Base-by-base conservation (phyloP, 805 yeast species). In the Candida tallmaniae region DNA sequence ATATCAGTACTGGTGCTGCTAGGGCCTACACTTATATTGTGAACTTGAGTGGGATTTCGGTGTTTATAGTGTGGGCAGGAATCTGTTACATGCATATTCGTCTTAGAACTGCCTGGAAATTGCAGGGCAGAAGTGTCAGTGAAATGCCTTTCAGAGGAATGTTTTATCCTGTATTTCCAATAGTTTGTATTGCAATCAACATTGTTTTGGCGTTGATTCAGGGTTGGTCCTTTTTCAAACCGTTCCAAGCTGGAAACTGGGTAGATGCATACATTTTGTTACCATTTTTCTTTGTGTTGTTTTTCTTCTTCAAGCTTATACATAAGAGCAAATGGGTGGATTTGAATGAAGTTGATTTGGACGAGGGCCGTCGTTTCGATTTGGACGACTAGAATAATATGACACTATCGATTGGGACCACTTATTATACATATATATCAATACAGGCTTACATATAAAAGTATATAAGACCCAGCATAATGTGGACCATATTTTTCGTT, bases 41-140 rank as follows among this genome's bases (percentile, higher is more conserved):
- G 30, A 76, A 74, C 47, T 56, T 80, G 28, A 68, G 81, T 3
- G 85, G 86, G 39, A 82, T 80, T 15, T 76, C 82, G 2, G 76
- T 78, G 3, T 80, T 80, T 38, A 65, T 80, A 31, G 84, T 78
- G 3, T 80, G 86, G 87, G 80, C 78, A 6, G 58, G 69, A 9
- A 73, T 79, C 17, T 68, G 78, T 14, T 60, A 69, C 32, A 67
- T 73, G 23, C 84, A 80, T 42, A 38, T 78, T 12, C 58, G 83
- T 28, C 78, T 80, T 51, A 67, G 86, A 44, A 36, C 46, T 30
- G 69, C 70, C 0, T 56, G 61, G 68, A 52, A 44, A 31, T 29
- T 54, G 2, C 71, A 65, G 40, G 68, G 68, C 18, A 50, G 67
- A 22, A 46, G 57, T 5, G 37, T 54, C 2, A 56, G 48, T 21